Percentiles rank a stretch among this genome's conserved stretches.
Conservation (phyloP, 257 asterid species). For the Lithospermum erythrorhizon region DNA sequence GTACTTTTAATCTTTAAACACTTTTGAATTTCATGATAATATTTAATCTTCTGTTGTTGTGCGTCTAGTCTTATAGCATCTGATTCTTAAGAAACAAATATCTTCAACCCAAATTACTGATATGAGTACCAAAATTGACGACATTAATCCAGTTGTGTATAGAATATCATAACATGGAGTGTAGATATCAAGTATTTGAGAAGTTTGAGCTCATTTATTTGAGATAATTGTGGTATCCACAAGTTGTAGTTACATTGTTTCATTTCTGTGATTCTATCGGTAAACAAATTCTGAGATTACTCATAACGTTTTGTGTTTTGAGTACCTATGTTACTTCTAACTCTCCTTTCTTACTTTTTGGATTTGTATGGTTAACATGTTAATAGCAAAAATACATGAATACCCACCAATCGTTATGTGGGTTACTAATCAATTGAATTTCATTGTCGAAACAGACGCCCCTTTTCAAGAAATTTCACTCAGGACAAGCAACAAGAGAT, state of each 20-base stretch:
- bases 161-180: not conserved
- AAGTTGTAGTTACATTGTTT: not conserved
- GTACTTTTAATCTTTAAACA: too few relatives aligned
- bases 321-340: too few relatives aligned
- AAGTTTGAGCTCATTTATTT: too few relatives aligned
- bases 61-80: too few relatives aligned
- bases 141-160: too few relatives aligned
- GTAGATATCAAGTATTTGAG: not conserved
- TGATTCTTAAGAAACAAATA: too few relatives aligned
- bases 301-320: too few relatives aligned
- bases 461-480: constrained; percentile 16
- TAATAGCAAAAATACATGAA: too few relatives aligned
- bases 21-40: too few relatives aligned
- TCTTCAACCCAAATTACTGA: too few relatives aligned
- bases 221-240: not conserved
- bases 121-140: too few relatives aligned
- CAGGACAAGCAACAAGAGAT: constrained; percentile 28
- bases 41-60: too few relatives aligned
- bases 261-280: not conserved
- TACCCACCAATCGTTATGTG: not conserved
- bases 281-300: not conserved
- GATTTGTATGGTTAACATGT: not conserved
- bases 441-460: constrained; percentile 27
- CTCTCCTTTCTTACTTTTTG: not conserved
- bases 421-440: not conserved